A percentile compares a stretch with the other conserved stretches of the same genome.
Evolutionary conservation across 805 yeast species (phyloP).

Genomic region (Saturnispora dispora): DNA sequence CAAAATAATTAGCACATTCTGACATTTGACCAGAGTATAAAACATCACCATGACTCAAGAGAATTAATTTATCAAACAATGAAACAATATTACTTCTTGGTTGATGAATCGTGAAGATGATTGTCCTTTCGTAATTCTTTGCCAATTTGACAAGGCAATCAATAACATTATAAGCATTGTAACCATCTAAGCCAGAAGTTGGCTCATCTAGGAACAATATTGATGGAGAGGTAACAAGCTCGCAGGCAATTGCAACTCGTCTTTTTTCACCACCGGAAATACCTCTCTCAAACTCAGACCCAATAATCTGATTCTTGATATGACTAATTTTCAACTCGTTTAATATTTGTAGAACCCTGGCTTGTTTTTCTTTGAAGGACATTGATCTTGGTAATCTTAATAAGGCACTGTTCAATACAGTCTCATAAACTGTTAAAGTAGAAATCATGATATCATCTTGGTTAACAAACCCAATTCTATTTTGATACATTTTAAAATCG

Average conservation of each 20-base stretch:
- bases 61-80: slow-evolving; percentile 70
- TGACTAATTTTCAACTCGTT: slow-evolving; percentile 75
- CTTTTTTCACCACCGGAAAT: slow-evolving; percentile 91
- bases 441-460: slow-evolving; percentile 90
- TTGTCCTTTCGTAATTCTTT: slow-evolving; percentile 72
- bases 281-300: slow-evolving; percentile 84
- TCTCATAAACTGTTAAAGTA: slow-evolving; percentile 91
- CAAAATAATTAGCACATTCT: slow-evolving; percentile 67
- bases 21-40: slow-evolving; percentile 83
- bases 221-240: slow-evolving; percentile 80
- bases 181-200: slow-evolving; percentile 92
- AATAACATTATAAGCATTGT: slow-evolving; percentile 84
- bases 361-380: slow-evolving; percentile 62
- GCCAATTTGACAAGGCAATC: slow-evolving; percentile 78
- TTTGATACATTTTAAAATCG: slow-evolving; percentile 40
- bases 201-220: slow-evolving; percentile 84
- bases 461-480: slow-evolving; percentile 87
- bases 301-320: slow-evolving; percentile 79
- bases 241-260: slow-evolving; percentile 90
- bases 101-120: slow-evolving; percentile 91
- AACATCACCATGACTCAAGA: slow-evolving; percentile 77
- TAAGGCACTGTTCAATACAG: slow-evolving; percentile 86
- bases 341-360: slow-evolving; percentile 77
- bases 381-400: slow-evolving; percentile 75
- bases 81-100: slow-evolving; percentile 95